phyloP scores from a whole-genome alignment of 257 asterid genomes.

The Rubia yunnanensis region DNA sequence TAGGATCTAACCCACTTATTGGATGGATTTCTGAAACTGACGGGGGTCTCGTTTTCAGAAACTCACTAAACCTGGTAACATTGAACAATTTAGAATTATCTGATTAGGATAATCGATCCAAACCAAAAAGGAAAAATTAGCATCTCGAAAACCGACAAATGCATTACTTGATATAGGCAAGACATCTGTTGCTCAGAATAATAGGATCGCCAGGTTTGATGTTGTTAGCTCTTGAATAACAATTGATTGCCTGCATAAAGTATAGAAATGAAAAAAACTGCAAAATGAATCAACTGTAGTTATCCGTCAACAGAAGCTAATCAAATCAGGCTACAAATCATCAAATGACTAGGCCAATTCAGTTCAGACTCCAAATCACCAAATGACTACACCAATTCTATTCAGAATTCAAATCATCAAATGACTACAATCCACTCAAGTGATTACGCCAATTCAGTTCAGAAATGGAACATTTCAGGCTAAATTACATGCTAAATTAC shows the following conservation, averaged over 20 bases:
- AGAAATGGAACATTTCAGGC: too few species aligned
- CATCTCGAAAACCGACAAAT: constrained; percentile 6
- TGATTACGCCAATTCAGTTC: too few species aligned
- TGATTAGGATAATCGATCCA: background rate
- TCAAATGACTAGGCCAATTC: background rate
- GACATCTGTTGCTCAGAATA: constrained; percentile 75
- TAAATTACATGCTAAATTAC: too few species aligned
- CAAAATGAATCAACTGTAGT: background rate
- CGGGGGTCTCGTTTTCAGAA: constrained; percentile 67
- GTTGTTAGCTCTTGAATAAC: constrained; percentile 69
- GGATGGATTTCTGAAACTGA: constrained; percentile 75
- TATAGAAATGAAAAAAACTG: constrained; percentile 5
- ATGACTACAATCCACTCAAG: too few species aligned
- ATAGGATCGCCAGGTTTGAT: constrained; percentile 60
- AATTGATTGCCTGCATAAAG: constrained; percentile 59
- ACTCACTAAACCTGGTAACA: constrained; percentile 55
- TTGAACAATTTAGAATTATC: constrained; percentile 1
- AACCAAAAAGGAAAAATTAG: background rate
- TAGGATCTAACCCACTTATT: constrained; percentile 85
- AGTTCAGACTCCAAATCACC: background rate
- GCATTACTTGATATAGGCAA: constrained; percentile 71
- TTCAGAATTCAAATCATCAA: too few species aligned
- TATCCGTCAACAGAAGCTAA: too few species aligned
- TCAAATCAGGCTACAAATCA: background rate
- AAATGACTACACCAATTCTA: background rate